Evolutionary conservation across 768 basidiomycete species (phyloP), one percentile per base, ranked within the genome.

Genomic region (Megacollybia marginata): DNA sequence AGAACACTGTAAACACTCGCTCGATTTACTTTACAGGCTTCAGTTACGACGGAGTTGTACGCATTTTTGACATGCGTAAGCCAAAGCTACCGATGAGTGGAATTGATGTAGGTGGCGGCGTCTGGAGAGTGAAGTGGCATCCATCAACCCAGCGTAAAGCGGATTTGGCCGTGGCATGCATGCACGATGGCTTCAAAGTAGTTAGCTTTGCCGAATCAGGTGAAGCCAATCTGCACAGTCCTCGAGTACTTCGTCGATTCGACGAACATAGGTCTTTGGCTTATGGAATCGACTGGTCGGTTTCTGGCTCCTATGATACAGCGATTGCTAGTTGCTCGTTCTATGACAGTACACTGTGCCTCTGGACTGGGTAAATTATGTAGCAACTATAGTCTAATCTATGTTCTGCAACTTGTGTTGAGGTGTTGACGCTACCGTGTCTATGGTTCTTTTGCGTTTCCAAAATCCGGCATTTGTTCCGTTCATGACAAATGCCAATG

Each of bases 41-140:
- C 57, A 96, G 94, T 62, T 99, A 99, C 64, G 85, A 96, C 66
- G 74, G 76, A 53, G 78, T 71, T 8, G 80, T 99, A 13, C 79
- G 80, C 2, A 65, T 97, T 4, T 96, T 92, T 62, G 96, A 98
- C 65, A 72, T 70, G 0, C 83, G 95, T 4, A 85, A 82, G 44
- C 79, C 79, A 4, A 61, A 72, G 4, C 62, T 62, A 3, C 80
- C 89, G 1, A 55, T 97, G 11, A 61, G 67, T 1, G 68, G 75
- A 45, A 78, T 76, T 20, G 75, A 85, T 50, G 82, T 91, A 2
- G 92, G 91, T 10, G 96, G 96, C 11, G 96, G 96, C 2, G 88
- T 82, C 10, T 99, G 96, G 96, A 79, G 96, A 15, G 83, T 92
- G 51, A 93, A 95, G 64, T 99, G 93, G 92, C 92, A 98, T 65